Base-by-base conservation (phyloP, 257 asterid genomes). In the Fraxinus anomala region DNA sequence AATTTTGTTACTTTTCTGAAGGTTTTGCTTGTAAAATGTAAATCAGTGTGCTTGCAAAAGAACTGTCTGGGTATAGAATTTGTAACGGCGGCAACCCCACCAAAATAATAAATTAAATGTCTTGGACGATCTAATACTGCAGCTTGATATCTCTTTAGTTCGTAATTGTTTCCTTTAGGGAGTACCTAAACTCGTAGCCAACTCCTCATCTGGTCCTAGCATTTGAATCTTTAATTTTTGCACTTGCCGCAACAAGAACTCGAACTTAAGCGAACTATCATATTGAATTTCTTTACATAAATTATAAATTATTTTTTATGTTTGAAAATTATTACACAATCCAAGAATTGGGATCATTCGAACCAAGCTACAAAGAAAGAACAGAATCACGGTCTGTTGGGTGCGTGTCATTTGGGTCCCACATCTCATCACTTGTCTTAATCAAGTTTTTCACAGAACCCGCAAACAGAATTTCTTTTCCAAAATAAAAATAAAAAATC, bases 261-360 rank as follows among this genome's bases (percentile, higher is more conserved):
- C n/a, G 47, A 39, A 39, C 54, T 44, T 13, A 5, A 44, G 19
- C 19, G 54, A 12, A 44, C 19, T 44, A 44, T 44, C 19, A 40
- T 1, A 40, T 10, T 40, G 47, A 37, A 37, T 2, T 31, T 2
- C 33, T 31, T 31, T 31, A 31, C 33, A 31, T 31, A 31, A 31
- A 31, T 31, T 31, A 31, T 31, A 31, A 31, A 31, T 34, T 34
- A 34, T 34, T 34, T 34, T 34, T 6, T 6, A 34, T 34, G 37
- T 4, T 5, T 34, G 37, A 34, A 34, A 34, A 34, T 34, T 34
- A 34, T 34, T 34, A 34, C 37, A 34, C 37, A 34, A 61, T 61
- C 68, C 68, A 61, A 61, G 68, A 61, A 61, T 61, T 61, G 26
- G 65, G 65, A 54, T 54, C 65, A n/a, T 19, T 11, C 26, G 26